Evolutionary conservation across 495 filamentous ascomycete genomes (phyloP), one percentile per base, ranked within the genome.

Genomic region (Physcia stellaris): DNA sequence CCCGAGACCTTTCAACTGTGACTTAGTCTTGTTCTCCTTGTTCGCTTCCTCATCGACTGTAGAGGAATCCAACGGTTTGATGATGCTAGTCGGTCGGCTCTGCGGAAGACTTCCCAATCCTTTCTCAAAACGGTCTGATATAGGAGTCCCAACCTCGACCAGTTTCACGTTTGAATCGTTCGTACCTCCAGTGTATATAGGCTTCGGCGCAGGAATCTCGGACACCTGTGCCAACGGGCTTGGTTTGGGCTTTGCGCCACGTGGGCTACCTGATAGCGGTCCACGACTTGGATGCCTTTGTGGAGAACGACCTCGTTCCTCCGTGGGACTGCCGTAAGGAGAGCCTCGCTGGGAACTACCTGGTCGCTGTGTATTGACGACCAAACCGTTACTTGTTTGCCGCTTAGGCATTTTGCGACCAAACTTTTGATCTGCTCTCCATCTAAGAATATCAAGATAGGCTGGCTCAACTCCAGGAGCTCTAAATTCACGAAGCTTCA

Each of bases 401-500:
- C 66, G 65, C 23, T 63, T 60, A 42, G 60, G 64, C 16, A 52
- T 50, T 37, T 59, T 60, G 30, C 85, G 77, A 23, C 90, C 90
- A 54, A 84, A 84, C 60, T 90, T 94, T 55, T 94, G 90, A 53
- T 96, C 92, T 58, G 78, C 76, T 50, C 90, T 74, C 80, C 92
- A 95, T 34, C 90, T 71, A 47, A 99, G 66, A 45, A 96, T 93
- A 43, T 95, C 86, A 47, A 96, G 69, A 57, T 96, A 99, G 12
- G 75, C 68, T n/a, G 92, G 90, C 54, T 99, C 87, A 29, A 94
- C 82, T 35, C 77, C 82, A 38, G 78, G 70, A 20, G 76, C 63
- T 68, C 83, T 87, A 66, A 95, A 95, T 56, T 94, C 86, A 43
- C 77, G 74, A 40, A 96, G 64, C 57, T 92, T 94, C 43, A 99